Percentiles rank a stretch among this genome's conserved stretches.
These are phyloP conservation scores for Hygrophoropsis aurantiaca DNA, from an alignment of 768 basidiomycete species.

Conservation along the genomic window DNA sequence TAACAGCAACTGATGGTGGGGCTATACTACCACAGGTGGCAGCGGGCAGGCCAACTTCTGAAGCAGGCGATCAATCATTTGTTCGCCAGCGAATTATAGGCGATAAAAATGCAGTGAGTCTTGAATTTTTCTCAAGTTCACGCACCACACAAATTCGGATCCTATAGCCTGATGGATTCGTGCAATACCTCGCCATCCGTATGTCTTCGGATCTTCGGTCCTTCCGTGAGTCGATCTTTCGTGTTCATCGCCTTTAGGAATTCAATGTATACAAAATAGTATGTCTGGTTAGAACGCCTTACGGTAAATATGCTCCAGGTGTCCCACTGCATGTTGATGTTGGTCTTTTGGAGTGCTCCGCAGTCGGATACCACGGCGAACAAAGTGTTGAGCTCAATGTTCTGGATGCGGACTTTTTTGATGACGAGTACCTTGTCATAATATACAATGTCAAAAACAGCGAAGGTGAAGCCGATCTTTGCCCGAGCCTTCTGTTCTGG, in stretches of 20 bases:
- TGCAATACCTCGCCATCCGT: slow-evolving; percentile 55
- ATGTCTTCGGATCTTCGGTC: slow-evolving; percentile 39
- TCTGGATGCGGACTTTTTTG: slow-evolving; percentile 76
- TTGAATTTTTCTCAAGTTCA: slow-evolving; percentile 18
- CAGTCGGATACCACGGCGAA: slow-evolving; percentile 31
- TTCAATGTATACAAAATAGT: slow-evolving; percentile 47
- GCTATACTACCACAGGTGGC: slow-evolving; percentile 28
- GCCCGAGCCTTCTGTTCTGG: slow-evolving; percentile 18
- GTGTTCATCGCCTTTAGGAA: slow-evolving; percentile 21
- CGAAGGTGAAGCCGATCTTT: slow-evolving; percentile 43
- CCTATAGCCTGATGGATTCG: slow-evolving; percentile 40
- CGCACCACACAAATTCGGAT: slow-evolving; percentile 25
- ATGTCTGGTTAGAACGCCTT: slow-evolving; percentile 54
- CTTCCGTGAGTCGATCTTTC: slow-evolving; percentile 43
- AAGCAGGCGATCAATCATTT: slow-evolving; percentile 31
- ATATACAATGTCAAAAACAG: slow-evolving; percentile 53
- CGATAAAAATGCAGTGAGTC: slow-evolving; percentile 49
- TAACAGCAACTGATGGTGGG: slow-evolving; percentile 32
- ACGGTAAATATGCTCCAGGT: slow-evolving; percentile 39
- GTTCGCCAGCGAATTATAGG: slow-evolving; percentile 56
- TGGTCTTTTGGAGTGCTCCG: slow-evolving; percentile 52
- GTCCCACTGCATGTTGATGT: slow-evolving; percentile 41
- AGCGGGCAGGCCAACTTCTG: slow-evolving; percentile 30
- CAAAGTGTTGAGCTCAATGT: slow-evolving; percentile 44
- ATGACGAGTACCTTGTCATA: slow-evolving; percentile 67